A percentile compares a stretch with the other conserved stretches of the same genome.
Evolutionary conservation across 345 rosid species (phyloP).

Genomic region (Cardamine resedifolia): DNA sequence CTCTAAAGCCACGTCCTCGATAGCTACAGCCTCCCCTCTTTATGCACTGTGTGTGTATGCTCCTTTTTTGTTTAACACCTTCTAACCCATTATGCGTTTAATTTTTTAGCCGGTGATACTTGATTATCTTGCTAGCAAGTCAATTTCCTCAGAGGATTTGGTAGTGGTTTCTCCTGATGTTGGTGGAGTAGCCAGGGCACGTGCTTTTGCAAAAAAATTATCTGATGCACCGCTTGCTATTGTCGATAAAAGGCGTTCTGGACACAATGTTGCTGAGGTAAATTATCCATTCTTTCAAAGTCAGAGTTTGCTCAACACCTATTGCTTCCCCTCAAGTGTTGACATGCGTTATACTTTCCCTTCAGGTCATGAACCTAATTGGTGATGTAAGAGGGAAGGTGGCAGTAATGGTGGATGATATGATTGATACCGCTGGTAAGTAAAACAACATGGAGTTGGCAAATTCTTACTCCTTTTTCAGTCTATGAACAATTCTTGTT

Average conservation of each 20-base stretch:
- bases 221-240: constrained; percentile 97
- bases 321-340: background rate
- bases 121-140: constrained; percentile 98
- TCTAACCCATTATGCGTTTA: background rate
- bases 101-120: constrained; percentile 79
- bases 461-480: background rate
- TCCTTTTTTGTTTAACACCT: background rate
- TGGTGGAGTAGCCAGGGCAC: constrained; percentile 98
- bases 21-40: background rate
- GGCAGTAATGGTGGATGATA: constrained; percentile 98
- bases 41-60: background rate
- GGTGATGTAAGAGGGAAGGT: constrained; percentile 97
- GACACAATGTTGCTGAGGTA: constrained; percentile 99
- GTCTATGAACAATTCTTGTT: constrained; percentile 2
- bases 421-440: constrained; percentile 98
- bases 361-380: constrained; percentile 93
- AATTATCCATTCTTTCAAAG: constrained; percentile 11
- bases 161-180: constrained; percentile 99
- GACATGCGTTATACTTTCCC: background rate
- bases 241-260: constrained; percentile 97
- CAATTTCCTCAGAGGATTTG: constrained; percentile 72
- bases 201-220: constrained; percentile 91
- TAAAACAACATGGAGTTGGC: constrained; percentile 1
- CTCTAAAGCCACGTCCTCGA: constrained; percentile 7
- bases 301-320: constrained; percentile 7